phyloP scores from a whole-genome alignment of 2,329 filamentous ascomycete species.

The Penicillium concentricum region DNA sequence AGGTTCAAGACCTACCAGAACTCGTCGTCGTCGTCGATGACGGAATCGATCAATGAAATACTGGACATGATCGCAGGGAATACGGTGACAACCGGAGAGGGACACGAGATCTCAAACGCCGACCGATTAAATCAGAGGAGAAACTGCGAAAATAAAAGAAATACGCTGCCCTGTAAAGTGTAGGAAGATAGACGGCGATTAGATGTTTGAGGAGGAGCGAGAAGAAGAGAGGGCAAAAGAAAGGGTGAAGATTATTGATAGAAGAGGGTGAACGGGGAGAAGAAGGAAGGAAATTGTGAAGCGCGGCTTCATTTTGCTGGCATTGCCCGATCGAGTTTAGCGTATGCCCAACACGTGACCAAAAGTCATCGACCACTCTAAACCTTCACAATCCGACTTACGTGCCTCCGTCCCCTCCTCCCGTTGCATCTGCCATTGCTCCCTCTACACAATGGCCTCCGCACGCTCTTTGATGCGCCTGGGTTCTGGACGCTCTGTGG shows the following conservation, averaged over 20 bases:
- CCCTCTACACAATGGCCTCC: conserved; percentile 43
- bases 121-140: conserved; percentile 17
- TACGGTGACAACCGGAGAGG: conserved; percentile 23
- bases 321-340: conserved; percentile 25
- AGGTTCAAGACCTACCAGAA: conserved; percentile 40
- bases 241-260: conserved; percentile 18
- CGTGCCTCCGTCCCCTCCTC: conserved; percentile 21
- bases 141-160: conserved; percentile 13
- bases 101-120: conserved; percentile 27
- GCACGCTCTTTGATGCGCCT: conserved; percentile 47
- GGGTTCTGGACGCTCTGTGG: conserved; percentile 41
- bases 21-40: conserved; percentile 53
- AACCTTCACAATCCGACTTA: conserved; percentile 26
- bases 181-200: conserved; percentile 24
- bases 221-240: conserved; percentile 1
- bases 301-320: conserved; percentile 32
- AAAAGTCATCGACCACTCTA: conserved; percentile 28
- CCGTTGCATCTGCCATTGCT: conserved; percentile 31
- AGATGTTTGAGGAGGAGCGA: conserved; percentile 14
- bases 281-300: conserved; percentile 28
- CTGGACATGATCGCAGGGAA: conserved; percentile 42
- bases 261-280: conserved; percentile 25
- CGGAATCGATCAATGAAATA: conserved; percentile 47
- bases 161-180: conserved; percentile 19
- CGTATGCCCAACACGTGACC: conserved; percentile 25